Evolutionary conservation across 768 basidiomycete genomes (phyloP).

Genomic region (Cystofilobasidium macerans): DNA sequence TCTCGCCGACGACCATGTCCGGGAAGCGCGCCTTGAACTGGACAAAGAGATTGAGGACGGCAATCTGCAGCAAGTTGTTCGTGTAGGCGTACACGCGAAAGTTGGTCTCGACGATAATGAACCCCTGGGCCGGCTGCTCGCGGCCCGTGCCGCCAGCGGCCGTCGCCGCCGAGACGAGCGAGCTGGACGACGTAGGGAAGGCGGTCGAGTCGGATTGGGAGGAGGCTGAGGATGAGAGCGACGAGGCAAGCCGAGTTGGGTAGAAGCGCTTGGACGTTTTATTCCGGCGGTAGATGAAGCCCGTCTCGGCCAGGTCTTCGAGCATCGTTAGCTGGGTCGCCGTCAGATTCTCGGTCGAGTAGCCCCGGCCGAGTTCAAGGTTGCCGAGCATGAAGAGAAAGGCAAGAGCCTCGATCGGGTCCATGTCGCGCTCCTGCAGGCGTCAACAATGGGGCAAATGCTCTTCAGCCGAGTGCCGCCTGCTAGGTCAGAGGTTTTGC

Average conservation of each 20-base stretch:
- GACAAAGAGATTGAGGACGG: conserved; percentile 87
- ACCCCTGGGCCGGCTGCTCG: conserved; percentile 50
- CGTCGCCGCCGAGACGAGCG: conserved; percentile 27
- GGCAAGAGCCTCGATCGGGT: conserved; percentile 81
- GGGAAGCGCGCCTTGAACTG: conserved; percentile 87
- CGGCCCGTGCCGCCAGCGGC: conserved; percentile 44
- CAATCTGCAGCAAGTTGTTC: conserved; percentile 88
- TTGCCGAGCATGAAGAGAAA: conserved; percentile 96
- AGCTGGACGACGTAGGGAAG: conserved; percentile 52
- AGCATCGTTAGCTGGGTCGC: conserved; percentile 75
- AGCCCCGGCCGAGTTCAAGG: conserved; percentile 87
- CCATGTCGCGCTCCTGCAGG: conserved; percentile 63
- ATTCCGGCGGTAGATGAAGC: conserved; percentile 77
- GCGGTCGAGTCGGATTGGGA: conserved; percentile 37
- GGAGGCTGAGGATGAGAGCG: conserved; percentile 80
- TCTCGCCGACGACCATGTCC: conserved; percentile 88
- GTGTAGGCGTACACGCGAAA: conserved; percentile 98
- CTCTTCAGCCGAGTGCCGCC: too few relatives aligned
- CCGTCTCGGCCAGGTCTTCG: conserved; percentile 85
- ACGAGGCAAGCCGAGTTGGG: conserved; percentile 89
- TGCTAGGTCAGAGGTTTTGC: too few relatives aligned
- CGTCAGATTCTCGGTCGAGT: conserved; percentile 69
- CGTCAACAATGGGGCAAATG: background rate
- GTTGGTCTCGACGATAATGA: conserved; percentile 94
- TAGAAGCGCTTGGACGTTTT: conserved; percentile 69